Evolutionary conservation across 2,329 filamentous ascomycete genomes (phyloP).

Genomic region (Ascochyta pisi): DNA sequence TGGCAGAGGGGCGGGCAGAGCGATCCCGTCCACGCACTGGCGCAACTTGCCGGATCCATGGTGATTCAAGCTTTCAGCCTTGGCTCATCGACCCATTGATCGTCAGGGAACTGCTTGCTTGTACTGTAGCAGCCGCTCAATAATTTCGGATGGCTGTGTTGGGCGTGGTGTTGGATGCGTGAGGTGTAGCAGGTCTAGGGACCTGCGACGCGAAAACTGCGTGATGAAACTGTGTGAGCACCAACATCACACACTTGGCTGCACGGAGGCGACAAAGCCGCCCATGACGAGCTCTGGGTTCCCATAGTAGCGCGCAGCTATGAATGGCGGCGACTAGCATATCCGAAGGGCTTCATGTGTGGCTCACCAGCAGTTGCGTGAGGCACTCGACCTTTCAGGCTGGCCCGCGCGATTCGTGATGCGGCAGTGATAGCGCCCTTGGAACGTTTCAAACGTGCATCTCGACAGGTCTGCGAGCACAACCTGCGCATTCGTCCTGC

Average conservation of each 20-base stretch:
- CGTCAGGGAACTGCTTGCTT: conserved; percentile 34
- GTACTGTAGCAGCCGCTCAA: conserved; percentile 39
- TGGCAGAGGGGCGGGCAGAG: conserved; percentile 38
- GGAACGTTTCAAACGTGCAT: conserved; percentile 26
- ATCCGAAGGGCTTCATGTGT: conserved; percentile 36
- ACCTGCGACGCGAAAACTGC: conserved; percentile 45
- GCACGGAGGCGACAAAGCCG: conserved; percentile 43
- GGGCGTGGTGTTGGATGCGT: conserved; percentile 40
- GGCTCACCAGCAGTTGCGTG: conserved; percentile 28
- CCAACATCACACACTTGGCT: conserved; percentile 36
- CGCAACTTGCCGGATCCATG: conserved; percentile 37
- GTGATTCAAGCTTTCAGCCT: conserved; percentile 43
- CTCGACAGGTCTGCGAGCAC: conserved; percentile 1
- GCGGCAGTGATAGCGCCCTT: conserved; percentile 8
- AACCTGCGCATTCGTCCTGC: neutral
- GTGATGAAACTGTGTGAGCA: conserved; percentile 46
- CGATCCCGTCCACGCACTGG: conserved; percentile 43
- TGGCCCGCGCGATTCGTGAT: conserved; percentile 23
- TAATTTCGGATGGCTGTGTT: conserved; percentile 27
- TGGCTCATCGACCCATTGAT: conserved; percentile 40
- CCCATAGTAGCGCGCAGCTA: conserved; percentile 32
- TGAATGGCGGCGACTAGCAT: conserved; percentile 36
- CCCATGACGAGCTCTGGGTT: conserved; percentile 23
- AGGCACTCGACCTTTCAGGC: conserved; percentile 25
- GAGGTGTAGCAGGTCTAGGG: conserved; percentile 47